phyloP scores from a whole-genome alignment of 1,284 basidiomycete genomes.

The Bondarzewia mesenterica region DNA sequence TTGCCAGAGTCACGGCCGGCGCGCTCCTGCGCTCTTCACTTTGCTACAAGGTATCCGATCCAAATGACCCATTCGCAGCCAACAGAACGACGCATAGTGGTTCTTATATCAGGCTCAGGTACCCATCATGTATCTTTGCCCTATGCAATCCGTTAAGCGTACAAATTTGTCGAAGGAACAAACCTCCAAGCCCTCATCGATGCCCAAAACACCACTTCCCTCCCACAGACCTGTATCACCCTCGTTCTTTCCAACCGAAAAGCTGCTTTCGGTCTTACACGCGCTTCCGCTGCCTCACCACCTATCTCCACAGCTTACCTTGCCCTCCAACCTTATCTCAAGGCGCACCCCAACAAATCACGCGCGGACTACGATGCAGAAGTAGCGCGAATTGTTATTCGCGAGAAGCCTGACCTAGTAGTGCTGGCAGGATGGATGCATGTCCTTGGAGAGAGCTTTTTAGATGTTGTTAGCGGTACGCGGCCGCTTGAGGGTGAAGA shows the following conservation, averaged over 20 bases:
- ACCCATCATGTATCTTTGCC: constrained; percentile 13
- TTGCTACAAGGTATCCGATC: too few species aligned
- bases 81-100: constrained; percentile 38
- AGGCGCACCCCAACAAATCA: constrained; percentile 65
- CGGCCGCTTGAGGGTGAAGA: constrained; percentile 24
- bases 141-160: neutral
- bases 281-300: constrained; percentile 63
- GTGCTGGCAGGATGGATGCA: constrained; percentile 99
- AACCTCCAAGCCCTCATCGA: constrained; percentile 97
- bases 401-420: constrained; percentile 71
- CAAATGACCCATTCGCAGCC: too few species aligned
- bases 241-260: constrained; percentile 92
- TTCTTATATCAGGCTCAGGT: constrained; percentile 84
- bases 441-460: constrained; percentile 56
- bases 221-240: constrained; percentile 66
- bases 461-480: constrained; percentile 43
- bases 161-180: constrained; percentile 51
- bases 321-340: constrained; percentile 80
- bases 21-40: too few species aligned
- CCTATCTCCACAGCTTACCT: constrained; percentile 82
- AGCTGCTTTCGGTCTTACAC: constrained; percentile 81
- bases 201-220: constrained; percentile 58
- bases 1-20: too few species aligned
- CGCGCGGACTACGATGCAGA: constrained; percentile 84
- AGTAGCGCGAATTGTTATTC: constrained; percentile 68